Base-by-base conservation (phyloP, 2,329 filamentous ascomycete genomes). In the Stachybotrys elegans region DNA sequence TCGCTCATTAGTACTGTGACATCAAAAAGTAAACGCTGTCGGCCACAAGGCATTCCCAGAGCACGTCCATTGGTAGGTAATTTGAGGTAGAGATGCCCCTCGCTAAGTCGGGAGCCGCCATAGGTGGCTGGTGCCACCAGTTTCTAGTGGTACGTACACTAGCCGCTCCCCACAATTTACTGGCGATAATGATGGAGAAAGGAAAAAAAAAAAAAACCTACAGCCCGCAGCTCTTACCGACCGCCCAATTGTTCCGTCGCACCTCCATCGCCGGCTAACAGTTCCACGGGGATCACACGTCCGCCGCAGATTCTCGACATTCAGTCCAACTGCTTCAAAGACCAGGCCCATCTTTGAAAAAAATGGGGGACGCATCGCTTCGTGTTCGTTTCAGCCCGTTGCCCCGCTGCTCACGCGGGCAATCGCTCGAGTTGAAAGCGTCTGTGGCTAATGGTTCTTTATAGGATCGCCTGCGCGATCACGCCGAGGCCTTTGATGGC, bases 401-500 rank as follows among this genome's bases (percentile, higher is more conserved):
- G 49, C 61, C 53, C 57, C 59, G 55, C 58, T 51, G 55, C 39
- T 46, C 48, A 42, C 37, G 29, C 45, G 40, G 43, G 32, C 27
- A 29, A 23, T 23, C 22, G 17, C 12, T 17, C 38, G 35, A 11
- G 3, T 12, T n/a, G n/a, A 19, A 19, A 29, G 40, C 25, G n/a
- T 34, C 14, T 13, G 21, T 16, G 19, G 20, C 54, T 55, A 40
- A 56, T 32, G 22, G 25, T 12, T 40, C 41, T 22, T 38, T 37
- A 48, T 49, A 81, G 77, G 75, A 79, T 58, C 76, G 76, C 52
- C 66, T 81, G 55, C 75, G 74, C 62, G 71, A 70, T 51, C 73
- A 79, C 53, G 69, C 87, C 51, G 79, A 88, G 68, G 86, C 88
- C 52, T 95, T 95, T 59, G 86, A 94, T 67, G 88, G 88, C 37